Percentiles rank a stretch among this genome's conserved stretches.
phyloP scores from a whole-genome alignment of 1,284 basidiomycete genomes.

The Cutaneotrichosporon sp. region DNA sequence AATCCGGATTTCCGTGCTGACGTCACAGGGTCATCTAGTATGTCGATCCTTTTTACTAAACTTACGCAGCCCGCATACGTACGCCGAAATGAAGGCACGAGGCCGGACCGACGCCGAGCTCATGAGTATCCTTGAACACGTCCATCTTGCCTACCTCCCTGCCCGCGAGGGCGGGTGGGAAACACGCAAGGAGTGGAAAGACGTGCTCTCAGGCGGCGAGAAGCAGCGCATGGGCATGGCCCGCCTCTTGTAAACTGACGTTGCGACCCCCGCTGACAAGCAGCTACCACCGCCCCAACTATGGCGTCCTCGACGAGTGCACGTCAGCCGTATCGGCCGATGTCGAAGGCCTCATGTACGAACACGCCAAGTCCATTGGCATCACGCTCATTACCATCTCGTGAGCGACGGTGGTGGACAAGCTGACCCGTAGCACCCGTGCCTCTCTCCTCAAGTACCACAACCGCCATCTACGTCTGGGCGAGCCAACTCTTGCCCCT shows the following conservation, averaged over 20 bases:
- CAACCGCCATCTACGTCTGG: conserved; percentile 55
- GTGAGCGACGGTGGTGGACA: conserved; percentile 48
- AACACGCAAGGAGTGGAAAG: conserved; percentile 92
- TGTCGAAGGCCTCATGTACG: conserved; percentile 94
- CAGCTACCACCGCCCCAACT: conserved; percentile 44
- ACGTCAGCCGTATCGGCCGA: conserved; percentile 96
- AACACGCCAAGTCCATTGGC: conserved; percentile 84
- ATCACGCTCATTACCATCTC: conserved; percentile 94
- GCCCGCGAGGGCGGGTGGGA: conserved; percentile 84
- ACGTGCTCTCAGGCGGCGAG: conserved; percentile 84
- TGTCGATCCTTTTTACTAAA: not conserved
- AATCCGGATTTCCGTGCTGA: not conserved
- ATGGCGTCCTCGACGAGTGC: conserved; percentile 67
- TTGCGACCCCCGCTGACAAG: not conserved
- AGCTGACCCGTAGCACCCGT: conserved; percentile 48
- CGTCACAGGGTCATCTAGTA: conserved; percentile 48
- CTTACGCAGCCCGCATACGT: conserved; percentile 73
- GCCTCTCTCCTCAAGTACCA: conserved; percentile 59
- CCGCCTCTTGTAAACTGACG: conserved; percentile 43
- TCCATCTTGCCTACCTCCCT: conserved; percentile 82
- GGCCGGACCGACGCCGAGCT: conserved; percentile 69
- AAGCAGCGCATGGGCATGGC: conserved; percentile 78
- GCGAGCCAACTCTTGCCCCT: conserved; percentile 37
- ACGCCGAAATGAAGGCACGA: conserved; percentile 67
- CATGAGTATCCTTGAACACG: conserved; percentile 70